These are phyloP conservation scores for Penicillium fimorum DNA, from an alignment of 495 filamentous ascomycete genomes.

Conservation along the genomic window DNA sequence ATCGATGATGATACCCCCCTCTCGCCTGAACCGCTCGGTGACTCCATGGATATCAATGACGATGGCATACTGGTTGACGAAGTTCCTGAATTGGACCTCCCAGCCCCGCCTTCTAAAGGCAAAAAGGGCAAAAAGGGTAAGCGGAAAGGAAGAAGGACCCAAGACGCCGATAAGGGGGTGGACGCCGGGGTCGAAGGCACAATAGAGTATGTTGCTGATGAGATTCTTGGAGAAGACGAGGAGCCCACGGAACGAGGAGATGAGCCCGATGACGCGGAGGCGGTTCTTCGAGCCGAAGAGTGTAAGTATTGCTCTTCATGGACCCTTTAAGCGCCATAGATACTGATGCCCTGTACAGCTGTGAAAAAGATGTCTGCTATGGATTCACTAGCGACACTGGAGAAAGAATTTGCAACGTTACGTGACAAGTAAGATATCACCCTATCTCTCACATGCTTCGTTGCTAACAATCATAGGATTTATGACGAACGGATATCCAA, in stretches of 20 bases:
- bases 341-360: conserved; percentile 56
- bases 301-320: conserved; percentile 50
- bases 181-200: conserved; percentile 30
- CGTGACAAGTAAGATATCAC: conserved; percentile 69
- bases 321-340: conserved; percentile 3
- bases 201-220: conserved; percentile 33
- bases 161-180: conserved; percentile 40
- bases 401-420: conserved; percentile 79
- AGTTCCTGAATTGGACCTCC: conserved; percentile 35
- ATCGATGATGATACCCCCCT: conserved; percentile 29
- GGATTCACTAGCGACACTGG: conserved; percentile 73
- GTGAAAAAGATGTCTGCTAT: conserved; percentile 76
- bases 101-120: conserved; percentile 28
- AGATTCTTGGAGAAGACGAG: conserved; percentile 47
- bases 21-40: conserved; percentile 38
- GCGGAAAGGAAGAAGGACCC: conserved; percentile 42
- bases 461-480: conserved; percentile 54
- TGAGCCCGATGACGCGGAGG: conserved; percentile 42
- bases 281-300: conserved; percentile 50
- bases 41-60: conserved; percentile 32
- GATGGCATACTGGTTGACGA: conserved; percentile 42
- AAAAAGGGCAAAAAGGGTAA: conserved; percentile 47
- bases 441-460: background rate
- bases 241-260: conserved; percentile 42
- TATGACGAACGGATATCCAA: conserved; percentile 82